Evolutionary conservation across 495 filamentous ascomycete species (phyloP).

Genomic region (Schizothecium vesticola): DNA sequence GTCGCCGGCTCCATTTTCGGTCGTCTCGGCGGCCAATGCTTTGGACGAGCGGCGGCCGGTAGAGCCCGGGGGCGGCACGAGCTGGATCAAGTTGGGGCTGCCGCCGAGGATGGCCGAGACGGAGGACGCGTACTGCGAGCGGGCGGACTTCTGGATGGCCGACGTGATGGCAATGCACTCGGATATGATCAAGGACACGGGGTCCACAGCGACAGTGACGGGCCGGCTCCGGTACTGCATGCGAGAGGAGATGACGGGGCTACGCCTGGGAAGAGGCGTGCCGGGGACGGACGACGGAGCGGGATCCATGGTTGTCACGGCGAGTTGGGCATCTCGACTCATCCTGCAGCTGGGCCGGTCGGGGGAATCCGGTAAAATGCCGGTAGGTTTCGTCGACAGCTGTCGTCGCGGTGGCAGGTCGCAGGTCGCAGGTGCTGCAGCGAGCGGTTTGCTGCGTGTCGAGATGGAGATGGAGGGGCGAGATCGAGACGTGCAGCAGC

Average conservation of each 20-base stretch:
- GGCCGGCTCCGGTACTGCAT: conserved; percentile 47
- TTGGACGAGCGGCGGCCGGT: conserved; percentile 31
- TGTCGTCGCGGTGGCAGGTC: background rate
- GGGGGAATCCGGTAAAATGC: conserved; percentile 30
- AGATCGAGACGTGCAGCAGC: background rate
- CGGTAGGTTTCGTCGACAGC: background rate
- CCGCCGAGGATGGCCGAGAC: conserved; percentile 94
- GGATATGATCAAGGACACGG: conserved; percentile 91
- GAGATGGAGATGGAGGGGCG: background rate
- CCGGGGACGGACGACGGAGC: conserved; percentile 20
- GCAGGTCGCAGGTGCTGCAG: background rate
- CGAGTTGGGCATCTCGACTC: conserved; percentile 40
- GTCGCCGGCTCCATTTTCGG: conserved; percentile 33
- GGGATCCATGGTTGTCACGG: conserved; percentile 32
- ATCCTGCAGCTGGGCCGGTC: conserved; percentile 27
- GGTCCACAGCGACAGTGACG: conserved; percentile 80
- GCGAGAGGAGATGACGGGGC: conserved; percentile 26
- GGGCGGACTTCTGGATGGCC: conserved; percentile 94
- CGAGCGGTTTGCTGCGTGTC: background rate
- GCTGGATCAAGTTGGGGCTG: conserved; percentile 50
- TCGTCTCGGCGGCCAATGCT: conserved; percentile 17
- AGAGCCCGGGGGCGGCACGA: conserved; percentile 41
- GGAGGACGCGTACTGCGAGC: conserved; percentile 94
- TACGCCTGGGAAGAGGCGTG: conserved; percentile 18
- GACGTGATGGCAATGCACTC: conserved; percentile 99